Percentiles rank a stretch among this genome's conserved stretches.
These are phyloP conservation scores for Botrytis medusae DNA, from an alignment of 2,329 filamentous ascomycete species.

Conservation along the genomic window DNA sequence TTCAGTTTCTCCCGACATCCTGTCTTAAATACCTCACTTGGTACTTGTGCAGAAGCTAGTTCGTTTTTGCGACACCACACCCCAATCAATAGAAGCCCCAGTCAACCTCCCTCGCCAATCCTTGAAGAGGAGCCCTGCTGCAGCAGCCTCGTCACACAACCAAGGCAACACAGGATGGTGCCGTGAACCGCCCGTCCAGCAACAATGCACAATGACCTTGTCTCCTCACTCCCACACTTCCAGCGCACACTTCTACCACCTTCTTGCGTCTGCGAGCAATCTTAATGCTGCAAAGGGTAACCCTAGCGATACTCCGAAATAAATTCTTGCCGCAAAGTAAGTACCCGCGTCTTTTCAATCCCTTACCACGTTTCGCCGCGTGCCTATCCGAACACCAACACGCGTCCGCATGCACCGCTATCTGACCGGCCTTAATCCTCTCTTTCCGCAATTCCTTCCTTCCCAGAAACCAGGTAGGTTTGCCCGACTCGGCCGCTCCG, in stretches of 20 bases:
- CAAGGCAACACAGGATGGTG: slow-evolving; percentile 32
- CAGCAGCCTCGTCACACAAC: slow-evolving; percentile 36
- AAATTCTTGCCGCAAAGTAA: slow-evolving; percentile 29
- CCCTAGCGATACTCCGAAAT: slow-evolving; percentile 20
- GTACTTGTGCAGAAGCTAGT: slow-evolving; percentile 29
- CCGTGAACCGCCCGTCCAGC: slow-evolving; percentile 33
- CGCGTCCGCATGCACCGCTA: slow-evolving; percentile 37
- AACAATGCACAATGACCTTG: slow-evolving; percentile 36
- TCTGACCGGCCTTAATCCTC: slow-evolving; percentile 16
- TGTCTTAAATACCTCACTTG: slow-evolving; percentile 38
- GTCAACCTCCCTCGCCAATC: slow-evolving; percentile 32
- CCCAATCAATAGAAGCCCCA: slow-evolving; percentile 34
- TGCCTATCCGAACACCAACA: slow-evolving; percentile 38
- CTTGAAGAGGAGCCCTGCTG: slow-evolving; percentile 32
- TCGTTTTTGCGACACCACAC: slow-evolving; percentile 38
- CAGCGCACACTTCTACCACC: slow-evolving; percentile 28
- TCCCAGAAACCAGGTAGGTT: slow-evolving; percentile 22
- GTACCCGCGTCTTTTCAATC: slow-evolving; percentile 32
- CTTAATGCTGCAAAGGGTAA: slow-evolving; percentile 26
- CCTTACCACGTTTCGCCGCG: slow-evolving; percentile 39
- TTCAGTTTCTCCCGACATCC: slow-evolving; percentile 41
- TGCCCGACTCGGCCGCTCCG: slow-evolving; percentile 18
- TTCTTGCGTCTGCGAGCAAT: slow-evolving; percentile 25
- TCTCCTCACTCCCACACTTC: slow-evolving; percentile 28
- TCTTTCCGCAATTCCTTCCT: slow-evolving; percentile 13